Percentiles rank a stretch among this genome's conserved stretches.
Evolutionary conservation across 2,329 filamentous ascomycete species (phyloP).

Genomic region (Phaeosphaeriaceae sp.): DNA sequence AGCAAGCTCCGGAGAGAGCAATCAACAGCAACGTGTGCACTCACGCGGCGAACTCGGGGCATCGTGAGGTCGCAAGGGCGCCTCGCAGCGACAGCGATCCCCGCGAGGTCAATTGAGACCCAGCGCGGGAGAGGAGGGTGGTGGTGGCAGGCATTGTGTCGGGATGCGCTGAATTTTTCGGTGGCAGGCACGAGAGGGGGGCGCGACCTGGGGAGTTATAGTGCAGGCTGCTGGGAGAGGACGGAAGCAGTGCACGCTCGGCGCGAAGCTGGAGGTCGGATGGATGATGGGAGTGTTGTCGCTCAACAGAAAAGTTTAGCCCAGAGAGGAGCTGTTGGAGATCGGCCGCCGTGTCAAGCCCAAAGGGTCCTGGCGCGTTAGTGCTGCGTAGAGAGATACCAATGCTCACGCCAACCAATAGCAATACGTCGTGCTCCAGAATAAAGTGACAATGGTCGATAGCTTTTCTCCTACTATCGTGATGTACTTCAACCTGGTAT

Average conservation of each 20-base stretch:
- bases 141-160: conserved; percentile 62
- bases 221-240: conserved; percentile 25
- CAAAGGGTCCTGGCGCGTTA: conserved; percentile 13
- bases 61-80: conserved; percentile 51
- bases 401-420: too few species aligned
- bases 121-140: conserved; percentile 54
- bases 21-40: conserved; percentile 13
- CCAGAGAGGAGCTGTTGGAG: conserved; percentile 26
- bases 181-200: conserved; percentile 14
- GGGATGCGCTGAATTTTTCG: conserved; percentile 41
- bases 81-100: conserved; percentile 54
- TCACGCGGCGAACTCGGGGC: conserved; percentile 40
- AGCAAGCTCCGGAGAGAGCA: conserved; percentile 21
- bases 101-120: conserved; percentile 52
- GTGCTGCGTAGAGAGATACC: conserved; percentile 1
- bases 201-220: conserved; percentile 20
- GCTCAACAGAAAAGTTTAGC: conserved; percentile 43
- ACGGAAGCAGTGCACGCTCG: conserved; percentile 28
- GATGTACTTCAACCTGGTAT: too few species aligned
- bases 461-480: too few species aligned
- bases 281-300: conserved; percentile 31
- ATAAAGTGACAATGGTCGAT: too few species aligned
- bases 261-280: conserved; percentile 17
- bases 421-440: too few species aligned
- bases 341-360: conserved; percentile 15